Base-by-base conservation (phyloP, 1,284 basidiomycete species). In the Ganoderma multipileum region DNA sequence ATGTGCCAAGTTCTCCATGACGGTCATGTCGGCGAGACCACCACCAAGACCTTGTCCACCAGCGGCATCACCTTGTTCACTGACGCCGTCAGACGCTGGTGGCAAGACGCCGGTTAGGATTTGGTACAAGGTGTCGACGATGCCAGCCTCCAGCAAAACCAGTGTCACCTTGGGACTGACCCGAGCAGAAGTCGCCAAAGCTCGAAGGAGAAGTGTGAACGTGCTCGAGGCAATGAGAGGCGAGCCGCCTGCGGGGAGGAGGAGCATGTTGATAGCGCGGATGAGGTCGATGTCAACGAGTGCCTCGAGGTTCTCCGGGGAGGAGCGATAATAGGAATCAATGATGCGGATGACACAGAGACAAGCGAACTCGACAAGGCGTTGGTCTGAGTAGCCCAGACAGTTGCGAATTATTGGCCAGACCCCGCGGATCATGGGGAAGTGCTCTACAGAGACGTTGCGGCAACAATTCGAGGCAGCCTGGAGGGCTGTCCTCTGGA, bases 1-100 rank as follows among this genome's bases (percentile, higher is more conserved):
- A 79, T 98, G 96, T 0, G 96, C 96, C 42, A 99, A 84, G 79
- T 97, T 99, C 82, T 99, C 95, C 89, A 99, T 95, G 42, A 99
- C 95, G 8, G 95, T 94, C 95, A 99, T 97, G 79, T 99, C 97
- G 4, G 94, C 94, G 8, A 96, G 80, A 28, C 95, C 93, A 42
- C 93, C 94, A 36, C 93, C 93, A 1, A 95, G 81, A 11, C 93
- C 93, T 78, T 95, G 93, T 1, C 90, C 89, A 28, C 82, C 82
- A 6, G 76, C 80, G 1, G 87, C 86, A 68, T 84, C 86, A 20
- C 92, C 92, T 76, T 93, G 89, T 74, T 92, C 92, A 55, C 86
- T 83, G 42, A 84, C 85, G 44, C 80, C 82, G 47, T 84, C 83
- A 23, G 84, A 83, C 0, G 86, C 77, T 0, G 94, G 89, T 9